Percentiles rank a stretch among this genome's conserved stretches.
Conservation (phyloP, 1,284 basidiomycete species). For the Prillingera fragicola region DNA sequence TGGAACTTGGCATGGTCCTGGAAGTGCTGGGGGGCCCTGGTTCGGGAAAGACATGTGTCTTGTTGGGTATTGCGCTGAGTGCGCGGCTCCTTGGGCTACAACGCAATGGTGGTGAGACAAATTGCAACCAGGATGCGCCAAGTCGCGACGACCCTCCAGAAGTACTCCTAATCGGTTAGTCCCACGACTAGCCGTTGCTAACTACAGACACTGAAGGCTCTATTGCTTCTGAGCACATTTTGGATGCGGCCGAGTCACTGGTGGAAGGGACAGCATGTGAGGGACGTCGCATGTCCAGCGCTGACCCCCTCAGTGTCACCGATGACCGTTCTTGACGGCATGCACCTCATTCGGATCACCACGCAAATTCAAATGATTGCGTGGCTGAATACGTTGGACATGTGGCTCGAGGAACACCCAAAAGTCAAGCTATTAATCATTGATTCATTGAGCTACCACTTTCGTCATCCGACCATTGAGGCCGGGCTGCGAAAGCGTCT, state of each 20-base stretch:
- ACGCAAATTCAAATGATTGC: conserved; percentile 46
- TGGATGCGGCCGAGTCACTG: conserved; percentile 19
- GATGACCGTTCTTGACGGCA: conserved; percentile 25
- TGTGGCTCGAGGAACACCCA: conserved; percentile 40
- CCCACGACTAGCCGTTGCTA: background rate
- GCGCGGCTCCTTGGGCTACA: conserved; percentile 20
- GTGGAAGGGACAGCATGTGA: conserved; percentile 6
- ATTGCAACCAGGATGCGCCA: conserved; percentile 7
- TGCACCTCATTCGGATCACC: conserved; percentile 40
- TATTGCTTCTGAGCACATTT: conserved; percentile 31
- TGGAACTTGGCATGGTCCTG: conserved; percentile 38
- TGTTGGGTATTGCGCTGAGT: conserved; percentile 31
- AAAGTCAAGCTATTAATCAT: conserved; percentile 42
- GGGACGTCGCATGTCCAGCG: background rate
- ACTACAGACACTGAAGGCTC: conserved; percentile 44
- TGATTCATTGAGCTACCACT: conserved; percentile 46
- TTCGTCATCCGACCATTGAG: conserved; percentile 43
- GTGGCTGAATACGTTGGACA: conserved; percentile 39
- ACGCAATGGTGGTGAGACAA: background rate
- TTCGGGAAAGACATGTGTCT: conserved; percentile 39
- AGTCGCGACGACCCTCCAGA: conserved; percentile 19
- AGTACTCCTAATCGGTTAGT: conserved; percentile 43
- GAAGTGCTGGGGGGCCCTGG: conserved; percentile 46
- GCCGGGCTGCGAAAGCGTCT: conserved; percentile 25
- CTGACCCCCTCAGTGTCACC: conserved; percentile 7